Base-by-base conservation (phyloP, 225 moss, liverwort and hornwort genomes). In the Polytrichum commune region DNA sequence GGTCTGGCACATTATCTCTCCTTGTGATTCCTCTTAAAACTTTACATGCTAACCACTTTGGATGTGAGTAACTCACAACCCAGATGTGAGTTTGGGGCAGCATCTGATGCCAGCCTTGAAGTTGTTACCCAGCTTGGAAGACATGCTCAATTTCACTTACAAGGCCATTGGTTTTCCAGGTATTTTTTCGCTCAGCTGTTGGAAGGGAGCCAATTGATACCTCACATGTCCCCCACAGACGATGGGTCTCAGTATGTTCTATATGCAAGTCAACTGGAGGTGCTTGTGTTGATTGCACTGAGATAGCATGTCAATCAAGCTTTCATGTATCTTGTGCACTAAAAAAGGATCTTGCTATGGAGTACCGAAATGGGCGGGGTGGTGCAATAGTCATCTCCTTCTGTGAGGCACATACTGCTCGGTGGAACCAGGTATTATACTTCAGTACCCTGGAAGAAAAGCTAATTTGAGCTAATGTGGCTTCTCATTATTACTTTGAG, bases 251-350 rank as follows among this genome's bases (percentile, higher is more conserved):
- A 27, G 63, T 77, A 26, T 82, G 85, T 60, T 80, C 78, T 27
- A 74, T 88, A 32, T 85, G 80, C 74, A 82, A 80, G 7, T 70
- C 69, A 72, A 66, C 32, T 25, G 77, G 82, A 69, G 82, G 88
- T 55, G 82, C 85, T 3, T 88, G 80, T 70, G 75, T 85, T 19
- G 77, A 82, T 46, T 88, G 85, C 76, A 78, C 80, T 24, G 82
- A 88, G 75, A 83, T 64, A 29, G 80, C 74, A 22, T 88, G 82
- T 67, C 62, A 66, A 35, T 68, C 75, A 0, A 74, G 73, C 33
- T 85, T 88, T 23, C 85, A 88, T 69, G 75, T 88, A 20, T 76
- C 85, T 33, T 88, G 85, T 26, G 85, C 78, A 56, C 28, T 88
- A 29, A 79, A 85, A 22, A 25, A 73, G 35, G 80, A 88, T 35